Conservation (phyloP, 2,329 filamentous ascomycete genomes). For the Beauveria australis region DNA sequence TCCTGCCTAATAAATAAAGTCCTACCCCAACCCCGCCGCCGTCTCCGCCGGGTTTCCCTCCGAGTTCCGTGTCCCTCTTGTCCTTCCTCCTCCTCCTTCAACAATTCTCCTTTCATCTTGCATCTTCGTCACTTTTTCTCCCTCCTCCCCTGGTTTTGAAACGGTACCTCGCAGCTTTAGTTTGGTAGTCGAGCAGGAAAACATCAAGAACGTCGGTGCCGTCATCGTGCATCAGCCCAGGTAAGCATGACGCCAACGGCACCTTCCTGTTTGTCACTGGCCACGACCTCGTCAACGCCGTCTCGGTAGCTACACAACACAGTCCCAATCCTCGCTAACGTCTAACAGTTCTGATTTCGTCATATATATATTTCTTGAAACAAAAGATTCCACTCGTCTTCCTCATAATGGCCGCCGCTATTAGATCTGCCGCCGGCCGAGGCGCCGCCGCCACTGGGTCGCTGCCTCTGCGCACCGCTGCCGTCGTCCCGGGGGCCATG, state of each 20-base stretch:
- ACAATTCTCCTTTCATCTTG: not conserved
- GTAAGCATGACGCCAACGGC: not conserved
- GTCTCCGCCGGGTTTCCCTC: not conserved
- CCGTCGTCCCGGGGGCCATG: conserved; percentile 15
- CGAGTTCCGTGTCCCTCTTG: not conserved
- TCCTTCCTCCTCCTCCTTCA: not conserved
- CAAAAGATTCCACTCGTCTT: not conserved
- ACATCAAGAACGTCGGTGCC: not conserved
- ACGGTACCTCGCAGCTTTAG: not conserved
- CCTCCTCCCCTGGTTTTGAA: not conserved
- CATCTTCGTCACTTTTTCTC: not conserved
- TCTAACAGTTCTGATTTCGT: not conserved
- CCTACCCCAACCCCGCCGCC: not conserved
- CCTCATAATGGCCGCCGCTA: conserved; percentile 5
- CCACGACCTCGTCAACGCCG: not conserved
- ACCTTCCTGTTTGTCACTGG: not conserved
- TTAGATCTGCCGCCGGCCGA: conserved; percentile 6
- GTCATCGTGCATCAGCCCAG: not conserved
- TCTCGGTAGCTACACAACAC: not conserved
- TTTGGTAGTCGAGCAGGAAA: not conserved
- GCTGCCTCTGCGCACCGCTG: not conserved
- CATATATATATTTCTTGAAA: not conserved
- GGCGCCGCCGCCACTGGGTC: not conserved
- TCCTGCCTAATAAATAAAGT: not conserved
- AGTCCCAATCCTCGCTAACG: not conserved